Base-by-base conservation (phyloP, 495 filamentous ascomycete genomes). In the Penicillium paxilli region DNA sequence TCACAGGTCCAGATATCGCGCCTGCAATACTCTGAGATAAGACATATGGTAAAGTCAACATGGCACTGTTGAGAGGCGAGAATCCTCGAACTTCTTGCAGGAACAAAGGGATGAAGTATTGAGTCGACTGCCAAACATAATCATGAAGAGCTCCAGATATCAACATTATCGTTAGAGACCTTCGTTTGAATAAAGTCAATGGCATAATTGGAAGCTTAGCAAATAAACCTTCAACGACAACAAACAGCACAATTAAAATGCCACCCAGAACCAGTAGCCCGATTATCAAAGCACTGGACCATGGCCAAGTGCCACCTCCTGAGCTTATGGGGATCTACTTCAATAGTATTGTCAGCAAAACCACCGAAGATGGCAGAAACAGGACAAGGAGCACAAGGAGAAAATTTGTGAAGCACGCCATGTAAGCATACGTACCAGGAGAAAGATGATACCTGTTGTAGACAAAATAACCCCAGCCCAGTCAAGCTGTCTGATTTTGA, bases 201-300 rank as follows among this genome's bases (percentile, higher is more conserved):
- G 80, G 80, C 68, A 84, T 76, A 68, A 86, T 83, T 3, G 81
- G 81, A 37, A 86, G 65, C 10, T 63, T 57, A 0, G 81, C 77
- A 44, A 77, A 55, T 52, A 74, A 78, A 72, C 77, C 80, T 52
- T 86, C 79, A n/a, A 78, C 69, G 8, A 82, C 44, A 32, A 81
- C 52, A 59, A 84, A 86, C 0, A 66, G 49, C 14, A 78, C 42
- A 25, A 77, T 54, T 0, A 67, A 71, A 19, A 72, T 59, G 5
- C 54, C 59, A 11, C 82, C 79, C 19, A 85, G 66, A 2, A 62
- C 59, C 22, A 87, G 67, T 76, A 86, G 82, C 22, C 74, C 72
- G 37, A 87, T 84, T 5, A 85, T 73, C 62, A 85, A 70, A 0
- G 78, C 66, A 1, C 79, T 82, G 44, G 74, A 49, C 83, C 83